Conservation (phyloP, 177 flowering plant species). For the Vitis hybrid region DNA sequence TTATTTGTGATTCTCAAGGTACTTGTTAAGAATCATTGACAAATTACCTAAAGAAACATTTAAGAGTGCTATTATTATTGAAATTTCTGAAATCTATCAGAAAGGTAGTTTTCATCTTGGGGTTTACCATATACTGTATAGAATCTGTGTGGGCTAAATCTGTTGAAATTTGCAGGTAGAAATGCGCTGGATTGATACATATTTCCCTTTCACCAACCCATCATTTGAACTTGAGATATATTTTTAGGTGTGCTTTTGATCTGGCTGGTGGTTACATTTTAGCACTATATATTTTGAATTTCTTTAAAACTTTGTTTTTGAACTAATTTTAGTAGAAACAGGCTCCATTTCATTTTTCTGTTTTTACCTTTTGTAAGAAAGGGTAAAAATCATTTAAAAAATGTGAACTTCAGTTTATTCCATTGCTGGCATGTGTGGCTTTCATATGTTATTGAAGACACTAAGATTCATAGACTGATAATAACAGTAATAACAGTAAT, state of each 20-base stretch:
- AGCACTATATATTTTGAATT: not conserved
- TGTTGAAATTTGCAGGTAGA: slow-evolving; percentile 64
- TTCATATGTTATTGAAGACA: too few relatives aligned
- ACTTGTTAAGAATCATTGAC: not conserved
- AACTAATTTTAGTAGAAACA: too few relatives aligned
- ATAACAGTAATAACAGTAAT: too few relatives aligned
- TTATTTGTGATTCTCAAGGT: not conserved
- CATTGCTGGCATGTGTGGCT: too few relatives aligned
- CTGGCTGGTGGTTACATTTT: too few relatives aligned
- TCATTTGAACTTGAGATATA: slow-evolving; percentile 96
- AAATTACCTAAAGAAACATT: not conserved
- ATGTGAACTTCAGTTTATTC: too few relatives aligned
- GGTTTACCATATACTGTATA: not conserved
- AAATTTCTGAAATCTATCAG: not conserved
- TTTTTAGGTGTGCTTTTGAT: slow-evolving; percentile 62
- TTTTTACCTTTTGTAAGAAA: too few relatives aligned
- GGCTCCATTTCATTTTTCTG: too few relatives aligned
- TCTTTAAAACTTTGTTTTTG: too few relatives aligned
- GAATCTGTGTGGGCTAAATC: not conserved
- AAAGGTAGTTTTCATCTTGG: too few relatives aligned
- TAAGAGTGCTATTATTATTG: not conserved
- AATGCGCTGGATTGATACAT: slow-evolving; percentile 98
- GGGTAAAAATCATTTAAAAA: too few relatives aligned
- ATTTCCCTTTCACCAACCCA: slow-evolving; percentile 93
- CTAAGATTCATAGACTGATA: too few relatives aligned